Conservation (phyloP, 805 yeast species). For the Wickerhamiella domercqiae region DNA sequence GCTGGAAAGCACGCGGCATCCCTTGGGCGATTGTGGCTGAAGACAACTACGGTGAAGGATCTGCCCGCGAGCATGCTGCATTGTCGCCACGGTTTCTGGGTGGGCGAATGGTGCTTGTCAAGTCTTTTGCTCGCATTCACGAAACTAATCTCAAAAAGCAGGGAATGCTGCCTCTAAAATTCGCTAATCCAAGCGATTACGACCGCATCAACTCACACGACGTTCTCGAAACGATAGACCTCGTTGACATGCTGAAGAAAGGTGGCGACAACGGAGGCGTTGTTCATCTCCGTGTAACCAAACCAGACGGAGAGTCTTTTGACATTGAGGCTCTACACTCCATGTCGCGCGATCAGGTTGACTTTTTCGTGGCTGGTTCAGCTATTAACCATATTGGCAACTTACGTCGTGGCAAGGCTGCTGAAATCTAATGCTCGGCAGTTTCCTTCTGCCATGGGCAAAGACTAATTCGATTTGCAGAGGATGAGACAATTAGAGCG, state of each 20-base stretch:
- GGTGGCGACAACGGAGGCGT: slow-evolving; percentile 81
- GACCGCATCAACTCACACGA: slow-evolving; percentile 70
- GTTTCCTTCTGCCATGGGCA: too few relatives aligned
- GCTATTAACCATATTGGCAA: slow-evolving; percentile 87
- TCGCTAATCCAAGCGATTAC: slow-evolving; percentile 80
- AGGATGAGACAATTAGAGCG: too few relatives aligned
- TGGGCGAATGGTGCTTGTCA: slow-evolving; percentile 74
- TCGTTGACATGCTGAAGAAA: slow-evolving; percentile 61
- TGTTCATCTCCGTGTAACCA: slow-evolving; percentile 55
- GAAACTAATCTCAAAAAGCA: slow-evolving; percentile 97
- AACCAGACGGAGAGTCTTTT: slow-evolving; percentile 48
- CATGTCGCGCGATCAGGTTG: slow-evolving; percentile 92
- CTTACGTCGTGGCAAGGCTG: slow-evolving; percentile 10
- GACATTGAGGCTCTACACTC: slow-evolving; percentile 76
- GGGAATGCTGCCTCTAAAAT: slow-evolving; percentile 90
- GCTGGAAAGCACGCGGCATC: slow-evolving; percentile 72
- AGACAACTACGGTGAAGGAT: slow-evolving; percentile 97
- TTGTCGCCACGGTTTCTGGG: slow-evolving; percentile 89
- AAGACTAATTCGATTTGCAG: too few relatives aligned
- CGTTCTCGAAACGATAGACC: slow-evolving; percentile 54
- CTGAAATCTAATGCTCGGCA: not conserved
- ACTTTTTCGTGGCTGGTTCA: slow-evolving; percentile 92
- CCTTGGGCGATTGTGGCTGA: slow-evolving; percentile 97
- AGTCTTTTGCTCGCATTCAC: slow-evolving; percentile 95
- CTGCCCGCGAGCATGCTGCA: slow-evolving; percentile 98